Evolutionary conservation across 345 rosid species (phyloP).

Genomic region (Sonneratia caseolaris): DNA sequence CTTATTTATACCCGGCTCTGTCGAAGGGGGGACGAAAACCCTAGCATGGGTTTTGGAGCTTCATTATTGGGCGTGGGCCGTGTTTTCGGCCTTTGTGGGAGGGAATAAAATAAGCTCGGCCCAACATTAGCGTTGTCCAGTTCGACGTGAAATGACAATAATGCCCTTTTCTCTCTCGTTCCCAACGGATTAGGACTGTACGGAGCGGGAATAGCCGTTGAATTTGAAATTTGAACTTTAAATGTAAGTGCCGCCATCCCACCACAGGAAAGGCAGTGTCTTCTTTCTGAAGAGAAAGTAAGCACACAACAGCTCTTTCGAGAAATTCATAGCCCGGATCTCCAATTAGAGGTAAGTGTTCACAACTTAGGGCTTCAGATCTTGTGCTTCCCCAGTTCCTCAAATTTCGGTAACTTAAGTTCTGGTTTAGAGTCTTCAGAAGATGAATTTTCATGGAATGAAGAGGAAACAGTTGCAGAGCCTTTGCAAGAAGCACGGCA

Average conservation of each 20-base stretch:
- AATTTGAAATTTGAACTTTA: background rate
- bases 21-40: background rate
- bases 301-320: background rate
- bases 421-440: background rate
- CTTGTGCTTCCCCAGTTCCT: background rate
- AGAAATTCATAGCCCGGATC: background rate
- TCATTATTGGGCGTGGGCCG: background rate
- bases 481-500: constrained; percentile 49
- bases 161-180: too few species aligned
- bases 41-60: background rate
- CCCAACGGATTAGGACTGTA: background rate
- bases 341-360: background rate
- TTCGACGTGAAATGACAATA: background rate
- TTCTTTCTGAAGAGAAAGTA: background rate
- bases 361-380: background rate
- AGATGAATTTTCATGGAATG: constrained; percentile 37
- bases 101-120: background rate
- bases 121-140: background rate
- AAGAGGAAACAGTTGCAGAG: constrained; percentile 47
- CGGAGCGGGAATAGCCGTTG: background rate
- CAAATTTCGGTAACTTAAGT: background rate
- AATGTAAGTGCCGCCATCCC: background rate
- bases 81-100: background rate
- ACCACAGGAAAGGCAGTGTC: background rate
- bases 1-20: background rate